Percentiles rank a stretch among this genome's conserved stretches.
Conservation (phyloP, 192 early-diverging fungal species). For the Coemansia sp. region DNA sequence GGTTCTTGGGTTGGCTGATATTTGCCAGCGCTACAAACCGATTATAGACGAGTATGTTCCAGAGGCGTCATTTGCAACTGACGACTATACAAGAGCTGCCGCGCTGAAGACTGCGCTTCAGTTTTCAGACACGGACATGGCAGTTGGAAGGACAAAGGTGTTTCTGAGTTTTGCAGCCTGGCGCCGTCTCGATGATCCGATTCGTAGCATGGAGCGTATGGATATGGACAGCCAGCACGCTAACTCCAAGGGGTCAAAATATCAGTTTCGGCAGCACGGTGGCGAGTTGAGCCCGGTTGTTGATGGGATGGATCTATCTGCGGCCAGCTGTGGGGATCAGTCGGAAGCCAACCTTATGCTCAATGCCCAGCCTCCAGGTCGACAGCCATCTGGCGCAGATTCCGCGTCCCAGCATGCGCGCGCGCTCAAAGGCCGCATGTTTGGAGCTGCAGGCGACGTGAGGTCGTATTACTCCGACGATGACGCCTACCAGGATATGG, state of each 20-base stretch:
- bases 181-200: constrained; percentile 78
- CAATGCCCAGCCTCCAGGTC: constrained; percentile 47
- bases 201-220: constrained; percentile 62
- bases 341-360: constrained; percentile 53
- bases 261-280: constrained; percentile 14
- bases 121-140: constrained; percentile 55
- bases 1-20: constrained; percentile 36
- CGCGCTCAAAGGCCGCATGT: constrained; percentile 51
- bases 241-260: constrained; percentile 41
- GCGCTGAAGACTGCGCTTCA: constrained; percentile 51
- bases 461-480: constrained; percentile 65
- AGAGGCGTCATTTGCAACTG: constrained; percentile 9
- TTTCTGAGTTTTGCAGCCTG: constrained; percentile 77
- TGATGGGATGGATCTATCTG: constrained; percentile 25
- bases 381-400: constrained; percentile 24
- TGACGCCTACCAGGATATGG: constrained; percentile 60
- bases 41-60: constrained; percentile 54
- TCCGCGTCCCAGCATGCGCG: constrained; percentile 45
- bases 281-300: constrained; percentile 43
- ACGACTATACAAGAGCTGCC: constrained; percentile 25
- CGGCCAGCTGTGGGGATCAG: constrained; percentile 50
- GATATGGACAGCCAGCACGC: constrained; percentile 61
- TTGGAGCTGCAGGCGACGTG: constrained; percentile 57
- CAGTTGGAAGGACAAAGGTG: constrained; percentile 61
- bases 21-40: constrained; percentile 49